phyloP scores from a whole-genome alignment of 2,329 filamentous ascomycete species.

The Epichloe amarillans region DNA sequence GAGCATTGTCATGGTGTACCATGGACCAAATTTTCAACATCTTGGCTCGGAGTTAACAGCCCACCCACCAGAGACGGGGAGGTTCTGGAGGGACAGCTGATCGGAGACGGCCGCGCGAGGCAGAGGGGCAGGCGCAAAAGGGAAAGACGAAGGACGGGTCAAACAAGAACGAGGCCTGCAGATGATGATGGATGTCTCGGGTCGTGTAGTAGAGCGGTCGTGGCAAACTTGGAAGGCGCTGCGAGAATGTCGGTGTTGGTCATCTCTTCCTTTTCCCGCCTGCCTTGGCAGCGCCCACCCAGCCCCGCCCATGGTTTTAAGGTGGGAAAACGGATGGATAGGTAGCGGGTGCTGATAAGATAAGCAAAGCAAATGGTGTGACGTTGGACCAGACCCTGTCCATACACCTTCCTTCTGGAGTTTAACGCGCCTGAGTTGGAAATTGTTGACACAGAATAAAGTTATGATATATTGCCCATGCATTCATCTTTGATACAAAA shows the following conservation, averaged over 20 bases:
- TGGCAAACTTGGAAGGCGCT: not conserved
- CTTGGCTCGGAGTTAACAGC: constrained; percentile 24
- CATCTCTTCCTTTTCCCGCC: too few species aligned
- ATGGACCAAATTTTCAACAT: constrained; percentile 99
- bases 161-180: not conserved
- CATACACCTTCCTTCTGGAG: not conserved
- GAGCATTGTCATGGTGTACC: constrained; percentile 44
- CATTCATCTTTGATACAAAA: constrained; percentile 19
- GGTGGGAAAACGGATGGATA: not conserved
- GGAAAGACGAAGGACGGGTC: not conserved
- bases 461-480: constrained; percentile 11
- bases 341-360: constrained; percentile 7
- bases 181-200: not conserved
- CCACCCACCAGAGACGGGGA: not conserved
- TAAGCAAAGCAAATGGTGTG: constrained; percentile 2
- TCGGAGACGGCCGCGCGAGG: not conserved
- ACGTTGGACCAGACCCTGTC: not conserved
- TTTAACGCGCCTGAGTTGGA: not conserved
- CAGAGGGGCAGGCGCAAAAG: not conserved
- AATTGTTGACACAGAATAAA: not conserved
- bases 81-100: not conserved
- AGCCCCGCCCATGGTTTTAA: not conserved
- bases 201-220: not conserved
- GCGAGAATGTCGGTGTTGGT: not conserved
- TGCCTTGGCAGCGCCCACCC: not conserved